Conservation (phyloP, 2,329 filamentous ascomycete species). For the Graphiopsis chlorocephala region DNA sequence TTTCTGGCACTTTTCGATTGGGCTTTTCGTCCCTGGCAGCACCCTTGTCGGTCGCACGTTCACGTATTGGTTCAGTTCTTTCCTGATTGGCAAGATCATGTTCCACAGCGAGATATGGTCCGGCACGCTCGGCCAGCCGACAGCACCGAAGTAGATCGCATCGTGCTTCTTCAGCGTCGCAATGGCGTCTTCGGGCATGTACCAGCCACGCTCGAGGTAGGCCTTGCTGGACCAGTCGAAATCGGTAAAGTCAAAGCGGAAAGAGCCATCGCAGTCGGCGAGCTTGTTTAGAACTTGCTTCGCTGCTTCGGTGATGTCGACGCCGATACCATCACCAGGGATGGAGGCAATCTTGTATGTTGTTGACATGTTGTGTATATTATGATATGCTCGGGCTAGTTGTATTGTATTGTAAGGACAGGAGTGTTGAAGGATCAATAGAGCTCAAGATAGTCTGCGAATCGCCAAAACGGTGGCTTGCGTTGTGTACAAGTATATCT, state of each 20-base stretch:
- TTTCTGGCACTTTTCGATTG: slow-evolving; percentile 37
- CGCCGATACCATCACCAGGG: slow-evolving; percentile 62
- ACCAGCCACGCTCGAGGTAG: slow-evolving; percentile 52
- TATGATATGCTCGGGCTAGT: not conserved
- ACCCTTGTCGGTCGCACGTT: slow-evolving; percentile 59
- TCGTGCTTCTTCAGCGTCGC: slow-evolving; percentile 52
- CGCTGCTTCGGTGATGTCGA: slow-evolving; percentile 60
- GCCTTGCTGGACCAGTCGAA: slow-evolving; percentile 51
- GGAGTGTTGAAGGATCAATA: not conserved
- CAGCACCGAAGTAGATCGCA: slow-evolving; percentile 59
- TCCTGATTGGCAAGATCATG: slow-evolving; percentile 64
- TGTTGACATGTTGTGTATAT: not conserved
- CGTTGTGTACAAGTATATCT: not conserved
- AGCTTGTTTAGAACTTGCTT: slow-evolving; percentile 48
- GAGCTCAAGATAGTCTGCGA: not conserved
- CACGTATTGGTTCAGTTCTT: slow-evolving; percentile 66
- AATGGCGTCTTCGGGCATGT: slow-evolving; percentile 52
- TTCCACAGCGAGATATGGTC: slow-evolving; percentile 68
- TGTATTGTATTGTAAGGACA: not conserved
- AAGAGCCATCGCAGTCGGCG: slow-evolving; percentile 43
- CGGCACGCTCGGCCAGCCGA: slow-evolving; percentile 61
- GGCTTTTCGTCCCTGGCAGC: slow-evolving; percentile 41
- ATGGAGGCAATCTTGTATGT: slow-evolving; percentile 39
- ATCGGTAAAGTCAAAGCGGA: slow-evolving; percentile 50
- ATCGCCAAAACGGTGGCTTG: not conserved